A percentile compares a stretch with the other conserved stretches of the same genome.
These are phyloP conservation scores for Cystobasidium sp. DNA, from an alignment of 1,284 basidiomycete species.

Conservation along the genomic window DNA sequence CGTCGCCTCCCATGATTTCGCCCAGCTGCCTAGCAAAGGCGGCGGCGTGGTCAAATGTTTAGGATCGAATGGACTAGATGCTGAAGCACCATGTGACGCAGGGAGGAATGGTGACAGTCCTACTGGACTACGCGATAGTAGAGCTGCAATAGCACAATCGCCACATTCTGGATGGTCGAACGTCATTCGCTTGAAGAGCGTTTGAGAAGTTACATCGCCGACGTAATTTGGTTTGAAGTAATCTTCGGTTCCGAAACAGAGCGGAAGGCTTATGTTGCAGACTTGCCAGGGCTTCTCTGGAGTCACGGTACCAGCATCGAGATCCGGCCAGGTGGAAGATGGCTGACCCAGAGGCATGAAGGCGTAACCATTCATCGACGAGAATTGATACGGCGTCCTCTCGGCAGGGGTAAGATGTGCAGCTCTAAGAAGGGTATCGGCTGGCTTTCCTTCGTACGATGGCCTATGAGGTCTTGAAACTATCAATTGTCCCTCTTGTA, in stretches of 20 bases:
- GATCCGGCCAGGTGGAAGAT: constrained; percentile 4
- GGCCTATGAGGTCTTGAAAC: constrained; percentile 1
- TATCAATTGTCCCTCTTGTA: background rate
- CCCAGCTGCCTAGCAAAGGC: constrained; percentile 18
- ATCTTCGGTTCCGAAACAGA: constrained; percentile 19
- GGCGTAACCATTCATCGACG: constrained; percentile 25
- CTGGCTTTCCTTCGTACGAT: constrained; percentile 2
- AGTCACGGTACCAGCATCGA: background rate
- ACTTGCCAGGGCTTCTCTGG: constrained; percentile 7
- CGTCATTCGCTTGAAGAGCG: constrained; percentile 28
- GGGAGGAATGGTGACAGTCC: constrained; percentile 33
- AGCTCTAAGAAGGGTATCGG: background rate
- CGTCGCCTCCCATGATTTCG: constrained; percentile 22
- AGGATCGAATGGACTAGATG: constrained; percentile 6
- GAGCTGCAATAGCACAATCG: constrained; percentile 23
- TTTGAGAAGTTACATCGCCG: constrained; percentile 3
- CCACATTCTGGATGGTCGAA: constrained; percentile 30
- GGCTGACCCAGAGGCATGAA: constrained; percentile 25
- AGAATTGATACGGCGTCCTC: constrained; percentile 15
- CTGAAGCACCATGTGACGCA: background rate
- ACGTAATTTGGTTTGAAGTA: constrained; percentile 7
- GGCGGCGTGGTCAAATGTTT: background rate
- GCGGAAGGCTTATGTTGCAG: constrained; percentile 19
- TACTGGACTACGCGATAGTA: constrained; percentile 5
- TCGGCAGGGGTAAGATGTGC: constrained; percentile 7